Percentiles rank a stretch among this genome's conserved stretches.
phyloP scores from a whole-genome alignment of 2,329 filamentous ascomycete genomes.

The Pseudocercospora cruenta region DNA sequence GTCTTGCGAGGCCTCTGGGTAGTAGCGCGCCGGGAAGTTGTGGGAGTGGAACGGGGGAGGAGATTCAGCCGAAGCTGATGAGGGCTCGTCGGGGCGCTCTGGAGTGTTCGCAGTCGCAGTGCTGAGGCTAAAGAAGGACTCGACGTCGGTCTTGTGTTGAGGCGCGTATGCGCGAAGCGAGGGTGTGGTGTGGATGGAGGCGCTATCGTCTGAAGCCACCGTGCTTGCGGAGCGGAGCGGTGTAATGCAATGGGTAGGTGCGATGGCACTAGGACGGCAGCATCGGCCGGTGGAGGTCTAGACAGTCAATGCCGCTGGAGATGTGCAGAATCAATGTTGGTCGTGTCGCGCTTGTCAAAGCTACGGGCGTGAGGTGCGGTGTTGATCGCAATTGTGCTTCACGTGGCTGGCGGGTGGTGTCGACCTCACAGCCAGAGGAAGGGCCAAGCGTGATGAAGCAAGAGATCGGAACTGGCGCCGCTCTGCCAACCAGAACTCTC shows the following conservation, averaged over 20 bases:
- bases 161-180: constrained; percentile 34
- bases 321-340: too few species aligned
- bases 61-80: constrained; percentile 52
- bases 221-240: constrained; percentile 26
- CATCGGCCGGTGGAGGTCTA: not conserved
- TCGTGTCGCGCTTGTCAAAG: not conserved
- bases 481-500: not conserved
- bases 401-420: not conserved
- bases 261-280: not conserved
- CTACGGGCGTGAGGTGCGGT: not conserved
- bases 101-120: constrained; percentile 13
- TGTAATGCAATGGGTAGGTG: not conserved
- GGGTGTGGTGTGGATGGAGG: constrained; percentile 39
- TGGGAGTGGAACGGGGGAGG: constrained; percentile 69
- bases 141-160: constrained; percentile 36
- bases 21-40: constrained; percentile 65
- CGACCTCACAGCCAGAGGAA: not conserved
- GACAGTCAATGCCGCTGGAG: too few species aligned
- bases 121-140: constrained; percentile 36
- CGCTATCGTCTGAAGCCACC: constrained; percentile 39
- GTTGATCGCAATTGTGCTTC: constrained; percentile 2
- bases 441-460: not conserved
- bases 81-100: constrained; percentile 32
- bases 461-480: not conserved
- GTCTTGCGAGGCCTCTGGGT: constrained; percentile 54